A percentile compares a stretch with the other conserved stretches of the same genome.
Conservation (phyloP, 306 rosid genomes). For the Trichosanthes cucumerina region DNA sequence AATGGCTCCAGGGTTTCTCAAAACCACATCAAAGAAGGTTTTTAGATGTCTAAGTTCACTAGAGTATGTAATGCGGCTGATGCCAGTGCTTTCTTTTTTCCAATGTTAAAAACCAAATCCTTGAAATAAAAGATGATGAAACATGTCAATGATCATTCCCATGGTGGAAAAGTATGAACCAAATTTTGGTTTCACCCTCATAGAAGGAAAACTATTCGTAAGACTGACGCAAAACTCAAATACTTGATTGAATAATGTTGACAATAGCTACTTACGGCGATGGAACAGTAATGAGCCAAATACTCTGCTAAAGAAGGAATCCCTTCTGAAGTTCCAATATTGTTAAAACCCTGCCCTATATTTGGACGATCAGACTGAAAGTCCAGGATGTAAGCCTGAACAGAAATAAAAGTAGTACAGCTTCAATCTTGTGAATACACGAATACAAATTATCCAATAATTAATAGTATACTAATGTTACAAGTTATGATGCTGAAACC, state of each 20-base stretch:
- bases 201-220: not conserved
- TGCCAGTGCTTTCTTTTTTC: not conserved
- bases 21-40: not conserved
- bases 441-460: not conserved
- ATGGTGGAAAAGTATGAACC: not conserved
- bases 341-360: constrained; percentile 40
- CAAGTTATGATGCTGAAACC: not conserved
- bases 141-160: not conserved
- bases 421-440: not conserved
- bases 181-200: not conserved
- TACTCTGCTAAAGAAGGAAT: constrained; percentile 72
- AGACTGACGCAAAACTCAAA: not conserved
- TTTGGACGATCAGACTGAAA: constrained; percentile 19
- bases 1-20: not conserved
- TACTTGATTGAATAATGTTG: not conserved
- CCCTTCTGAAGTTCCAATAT: constrained; percentile 58
- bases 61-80: not conserved
- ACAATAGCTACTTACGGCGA: constrained; percentile 42
- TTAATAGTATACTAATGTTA: not conserved
- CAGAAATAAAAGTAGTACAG: constrained; percentile 11
- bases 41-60: not conserved
- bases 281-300: constrained; percentile 76
- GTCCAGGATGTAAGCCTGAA: constrained; percentile 55
- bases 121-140: not conserved
- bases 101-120: not conserved